Conservation (phyloP, 306 rosid genomes). For the Potentilla sterilis region DNA sequence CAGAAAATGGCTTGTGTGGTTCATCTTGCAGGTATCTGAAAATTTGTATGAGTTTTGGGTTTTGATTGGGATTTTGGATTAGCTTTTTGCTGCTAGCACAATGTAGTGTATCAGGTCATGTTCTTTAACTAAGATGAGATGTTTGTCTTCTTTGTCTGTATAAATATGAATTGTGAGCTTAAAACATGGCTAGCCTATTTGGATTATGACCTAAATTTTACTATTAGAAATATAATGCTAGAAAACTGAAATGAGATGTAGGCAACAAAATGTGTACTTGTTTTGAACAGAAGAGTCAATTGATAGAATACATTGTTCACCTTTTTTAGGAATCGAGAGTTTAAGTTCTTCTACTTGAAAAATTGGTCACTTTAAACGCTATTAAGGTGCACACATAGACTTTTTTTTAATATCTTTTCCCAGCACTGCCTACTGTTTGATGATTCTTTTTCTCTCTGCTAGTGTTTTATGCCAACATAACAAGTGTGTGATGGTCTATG, state of each 20-base stretch:
- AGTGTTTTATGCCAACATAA: slow-evolving; percentile 14
- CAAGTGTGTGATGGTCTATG: too few species aligned
- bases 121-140: background rate
- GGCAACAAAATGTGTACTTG: background rate
- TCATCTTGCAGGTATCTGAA: slow-evolving; percentile 82
- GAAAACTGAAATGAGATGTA: background rate
- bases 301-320: background rate
- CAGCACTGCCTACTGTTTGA: background rate
- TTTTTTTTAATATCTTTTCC: background rate
- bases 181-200: background rate
- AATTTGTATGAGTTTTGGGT: background rate
- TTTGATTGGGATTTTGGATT: background rate
- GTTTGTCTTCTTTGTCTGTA: background rate
- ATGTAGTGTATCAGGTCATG: background rate
- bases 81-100: background rate
- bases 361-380: background rate
- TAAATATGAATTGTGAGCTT: background rate
- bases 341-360: background rate
- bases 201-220: background rate
- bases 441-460: background rate
- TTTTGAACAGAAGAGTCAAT: background rate
- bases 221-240: background rate
- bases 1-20: slow-evolving; percentile 81
- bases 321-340: background rate
- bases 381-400: background rate